Evolutionary conservation across 2,329 filamentous ascomycete genomes (phyloP), one percentile per base, ranked within the genome.

Genomic region (Aspergillus costaricaensis): DNA sequence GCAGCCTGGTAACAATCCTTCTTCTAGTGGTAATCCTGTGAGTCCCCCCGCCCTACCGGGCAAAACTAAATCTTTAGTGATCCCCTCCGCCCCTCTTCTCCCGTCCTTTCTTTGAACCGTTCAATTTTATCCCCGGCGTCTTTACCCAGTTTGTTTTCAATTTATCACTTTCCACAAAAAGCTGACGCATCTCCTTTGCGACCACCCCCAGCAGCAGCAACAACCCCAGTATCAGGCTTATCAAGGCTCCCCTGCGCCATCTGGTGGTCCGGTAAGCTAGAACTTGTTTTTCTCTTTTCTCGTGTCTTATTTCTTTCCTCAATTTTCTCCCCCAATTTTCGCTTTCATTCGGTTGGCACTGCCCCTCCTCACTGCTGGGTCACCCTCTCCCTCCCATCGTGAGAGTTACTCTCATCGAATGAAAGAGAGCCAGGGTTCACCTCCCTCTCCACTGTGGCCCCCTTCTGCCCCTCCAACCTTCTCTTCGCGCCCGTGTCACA

Each of bases 141-240:
- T 9, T 21, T 23, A 44, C 47, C 47, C 50, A 32, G 49, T 32
- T 49, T 32, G 19, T 44, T 10, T 55, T 43, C 39, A 4, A 36
- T 27, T 41, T 39, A 47, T 23, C 39, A 30, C 32, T 14, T 2
- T 36, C 32, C 32, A 36, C 32, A 36, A 36, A 49, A 50, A 27
- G 39, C 44, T 52, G 39, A 57, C 47, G 53, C 56, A 61, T 50
- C 53, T 23, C 53, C 53, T 25, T 52, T 47, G 30, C 23, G 7
- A n/a, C 15, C 47, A 48, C 47, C 54, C 58, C 38, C 61, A 65
- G 47, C 58, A 58, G 32, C 65, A 60, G 57, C 62, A 61, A 55
- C 57, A 74, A 62, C 39, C 25, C 9, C 53, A 80, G 69, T 86
- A 86, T 75, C 83, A 86, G 77, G 80, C 84, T 65, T 86, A 83